Evolutionary conservation across 192 early-diverging fungal genomes (phyloP).

Genomic region (Cladochytrium replicatum): DNA sequence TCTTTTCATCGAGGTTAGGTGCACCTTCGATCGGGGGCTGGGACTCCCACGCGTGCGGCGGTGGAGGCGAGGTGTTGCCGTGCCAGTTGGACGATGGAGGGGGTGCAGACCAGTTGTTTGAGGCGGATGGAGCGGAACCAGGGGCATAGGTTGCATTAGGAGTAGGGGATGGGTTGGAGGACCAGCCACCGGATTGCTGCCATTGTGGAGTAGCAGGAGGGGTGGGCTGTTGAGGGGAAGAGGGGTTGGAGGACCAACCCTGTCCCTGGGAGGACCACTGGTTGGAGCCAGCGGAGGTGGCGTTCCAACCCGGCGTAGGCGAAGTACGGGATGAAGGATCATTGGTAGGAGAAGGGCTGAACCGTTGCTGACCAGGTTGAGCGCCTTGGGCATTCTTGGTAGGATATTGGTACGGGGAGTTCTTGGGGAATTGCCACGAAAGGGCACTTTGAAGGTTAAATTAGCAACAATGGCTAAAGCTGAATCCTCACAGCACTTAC

Average conservation of each 20-base stretch:
- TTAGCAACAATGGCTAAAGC: too few relatives aligned
- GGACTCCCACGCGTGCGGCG: neutral
- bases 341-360: neutral
- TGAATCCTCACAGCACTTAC: too few relatives aligned
- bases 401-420: constrained; percentile 38
- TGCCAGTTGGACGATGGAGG: neutral
- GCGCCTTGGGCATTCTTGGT: too few relatives aligned
- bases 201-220: neutral
- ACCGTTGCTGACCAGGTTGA: neutral
- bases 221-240: neutral
- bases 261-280: too few relatives aligned
- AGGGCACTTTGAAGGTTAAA: too few relatives aligned
- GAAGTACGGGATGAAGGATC: too few relatives aligned
- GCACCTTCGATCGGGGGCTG: neutral
- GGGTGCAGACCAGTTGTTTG: neutral
- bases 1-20: constrained; percentile 23
- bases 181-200: neutral
- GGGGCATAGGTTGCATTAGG: neutral
- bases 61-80: neutral
- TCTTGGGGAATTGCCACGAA: constrained; percentile 38
- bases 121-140: neutral
- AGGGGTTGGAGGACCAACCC: neutral
- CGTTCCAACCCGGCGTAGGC: too few relatives aligned
- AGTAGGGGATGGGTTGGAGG: neutral
- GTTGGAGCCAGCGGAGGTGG: too few relatives aligned